These are phyloP conservation scores for Hyphodiscus sp. DNA, from an alignment of 2,329 filamentous ascomycete genomes.

Conservation along the genomic window DNA sequence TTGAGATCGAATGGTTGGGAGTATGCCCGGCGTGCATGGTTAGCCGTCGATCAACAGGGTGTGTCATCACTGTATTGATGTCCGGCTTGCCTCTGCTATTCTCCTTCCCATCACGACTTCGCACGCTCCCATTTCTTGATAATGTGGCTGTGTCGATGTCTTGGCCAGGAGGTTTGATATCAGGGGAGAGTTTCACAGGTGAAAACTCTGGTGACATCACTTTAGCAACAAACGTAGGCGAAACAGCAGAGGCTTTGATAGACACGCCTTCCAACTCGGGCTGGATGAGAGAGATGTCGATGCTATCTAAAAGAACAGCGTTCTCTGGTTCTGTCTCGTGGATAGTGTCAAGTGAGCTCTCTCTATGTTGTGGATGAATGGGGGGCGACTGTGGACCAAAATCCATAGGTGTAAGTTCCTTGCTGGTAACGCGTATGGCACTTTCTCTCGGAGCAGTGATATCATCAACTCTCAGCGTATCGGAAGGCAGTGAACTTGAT, in stretches of 20 bases:
- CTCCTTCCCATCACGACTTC: constrained; percentile 1
- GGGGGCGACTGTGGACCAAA: constrained; percentile 21
- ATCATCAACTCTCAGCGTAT: constrained; percentile 23
- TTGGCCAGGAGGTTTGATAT: constrained; percentile 13
- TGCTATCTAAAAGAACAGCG: constrained; percentile 29
- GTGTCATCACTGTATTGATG: constrained; percentile 13
- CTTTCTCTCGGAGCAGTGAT: constrained; percentile 23
- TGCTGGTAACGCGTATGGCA: constrained; percentile 25
- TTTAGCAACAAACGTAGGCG: constrained; percentile 25
- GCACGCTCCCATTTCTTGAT: constrained; percentile 6
- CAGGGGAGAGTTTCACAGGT: constrained; percentile 23
- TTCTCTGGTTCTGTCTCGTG: constrained; percentile 12
- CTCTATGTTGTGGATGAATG: background rate
- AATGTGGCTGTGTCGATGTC: constrained; percentile 8
- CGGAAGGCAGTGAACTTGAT: constrained; percentile 11
- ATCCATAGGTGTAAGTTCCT: constrained; percentile 27
- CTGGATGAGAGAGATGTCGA: constrained; percentile 52
- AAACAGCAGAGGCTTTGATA: constrained; percentile 47
- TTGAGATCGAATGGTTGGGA: constrained; percentile 48
- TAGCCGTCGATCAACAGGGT: constrained; percentile 41
- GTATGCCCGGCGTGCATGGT: constrained; percentile 59
- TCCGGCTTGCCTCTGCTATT: background rate
- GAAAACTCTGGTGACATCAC: constrained; percentile 24
- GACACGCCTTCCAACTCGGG: constrained; percentile 54
- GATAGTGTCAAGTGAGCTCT: constrained; percentile 15